Evolutionary conservation across 2,329 filamentous ascomycete species (phyloP).

Genomic region (Phoma sp.): DNA sequence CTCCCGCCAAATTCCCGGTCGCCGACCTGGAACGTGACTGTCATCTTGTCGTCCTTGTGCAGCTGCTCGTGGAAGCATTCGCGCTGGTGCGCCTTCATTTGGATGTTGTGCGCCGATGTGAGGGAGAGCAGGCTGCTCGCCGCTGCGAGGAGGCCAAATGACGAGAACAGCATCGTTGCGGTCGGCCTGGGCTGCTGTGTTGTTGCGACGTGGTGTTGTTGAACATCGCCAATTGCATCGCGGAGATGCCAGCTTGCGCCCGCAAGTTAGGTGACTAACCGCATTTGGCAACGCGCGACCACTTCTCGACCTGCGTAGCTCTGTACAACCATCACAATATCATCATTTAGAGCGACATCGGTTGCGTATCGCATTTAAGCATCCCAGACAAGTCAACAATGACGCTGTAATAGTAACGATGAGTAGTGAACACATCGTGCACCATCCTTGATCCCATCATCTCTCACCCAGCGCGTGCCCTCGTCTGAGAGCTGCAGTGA

Average conservation of each 20-base stretch:
- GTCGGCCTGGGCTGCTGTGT: conserved; percentile 20
- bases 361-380: too few species aligned
- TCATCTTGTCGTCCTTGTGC: conserved; percentile 96
- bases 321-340: too few species aligned
- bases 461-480: too few species aligned
- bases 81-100: conserved; percentile 87
- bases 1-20: conserved; percentile 95
- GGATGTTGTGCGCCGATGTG: conserved; percentile 88
- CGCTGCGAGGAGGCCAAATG: conserved; percentile 49
- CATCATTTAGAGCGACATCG: too few species aligned
- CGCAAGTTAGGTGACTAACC: conserved; percentile 25
- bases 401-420: too few species aligned
- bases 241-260: conserved; percentile 44
- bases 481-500: too few species aligned
- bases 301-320: too few species aligned
- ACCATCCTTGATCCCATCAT: too few species aligned
- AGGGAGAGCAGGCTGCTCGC: conserved; percentile 68
- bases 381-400: too few species aligned
- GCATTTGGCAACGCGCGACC: too few species aligned
- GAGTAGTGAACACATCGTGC: too few species aligned
- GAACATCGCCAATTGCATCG: conserved; percentile 6
- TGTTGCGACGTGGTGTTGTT: conserved; percentile 16
- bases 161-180: conserved; percentile 45
- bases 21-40: conserved; percentile 96
- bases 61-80: conserved; percentile 98